Conservation (phyloP, 2,329 filamentous ascomycete genomes). For the Atkinsonella texensis region DNA sequence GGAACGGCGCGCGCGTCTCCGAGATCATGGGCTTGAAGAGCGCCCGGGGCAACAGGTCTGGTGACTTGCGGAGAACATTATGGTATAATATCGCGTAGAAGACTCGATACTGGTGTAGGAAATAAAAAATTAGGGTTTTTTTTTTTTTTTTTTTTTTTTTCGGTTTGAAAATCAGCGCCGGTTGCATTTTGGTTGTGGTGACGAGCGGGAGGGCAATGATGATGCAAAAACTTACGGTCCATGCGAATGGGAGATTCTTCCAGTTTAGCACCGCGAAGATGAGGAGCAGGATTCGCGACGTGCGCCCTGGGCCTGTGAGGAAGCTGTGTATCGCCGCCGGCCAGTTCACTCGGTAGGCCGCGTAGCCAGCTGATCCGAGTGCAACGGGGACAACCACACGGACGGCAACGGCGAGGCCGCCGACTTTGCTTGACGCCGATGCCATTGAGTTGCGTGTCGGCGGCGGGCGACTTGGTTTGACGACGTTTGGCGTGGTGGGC, state of each 20-base stretch:
- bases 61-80: slow-evolving; percentile 35
- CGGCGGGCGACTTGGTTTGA: not conserved
- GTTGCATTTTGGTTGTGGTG: too few species aligned
- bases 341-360: slow-evolving; percentile 33
- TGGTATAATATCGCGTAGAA: slow-evolving; percentile 45
- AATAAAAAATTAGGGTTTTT: slow-evolving; percentile 1
- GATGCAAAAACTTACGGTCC: slow-evolving; percentile 56
- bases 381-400: slow-evolving; percentile 31
- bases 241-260: slow-evolving; percentile 63
- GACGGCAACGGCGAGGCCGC: slow-evolving; percentile 19
- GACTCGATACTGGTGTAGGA: slow-evolving; percentile 38
- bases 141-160: too few species aligned
- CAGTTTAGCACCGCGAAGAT: slow-evolving; percentile 51
- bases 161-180: too few species aligned
- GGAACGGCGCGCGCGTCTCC: slow-evolving; percentile 51
- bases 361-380: slow-evolving; percentile 33
- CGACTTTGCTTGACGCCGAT: slow-evolving; percentile 20
- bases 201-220: too few species aligned
- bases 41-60: slow-evolving; percentile 43
- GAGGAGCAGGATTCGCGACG: slow-evolving; percentile 39
- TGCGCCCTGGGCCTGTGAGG: slow-evolving; percentile 41
- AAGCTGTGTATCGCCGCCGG: slow-evolving; percentile 27
- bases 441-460: slow-evolving; percentile 14
- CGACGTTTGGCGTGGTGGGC: not conserved
- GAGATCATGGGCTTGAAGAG: slow-evolving; percentile 64